phyloP scores from a whole-genome alignment of 2,329 filamentous ascomycete species.

The Huntiella bhutanensis region DNA sequence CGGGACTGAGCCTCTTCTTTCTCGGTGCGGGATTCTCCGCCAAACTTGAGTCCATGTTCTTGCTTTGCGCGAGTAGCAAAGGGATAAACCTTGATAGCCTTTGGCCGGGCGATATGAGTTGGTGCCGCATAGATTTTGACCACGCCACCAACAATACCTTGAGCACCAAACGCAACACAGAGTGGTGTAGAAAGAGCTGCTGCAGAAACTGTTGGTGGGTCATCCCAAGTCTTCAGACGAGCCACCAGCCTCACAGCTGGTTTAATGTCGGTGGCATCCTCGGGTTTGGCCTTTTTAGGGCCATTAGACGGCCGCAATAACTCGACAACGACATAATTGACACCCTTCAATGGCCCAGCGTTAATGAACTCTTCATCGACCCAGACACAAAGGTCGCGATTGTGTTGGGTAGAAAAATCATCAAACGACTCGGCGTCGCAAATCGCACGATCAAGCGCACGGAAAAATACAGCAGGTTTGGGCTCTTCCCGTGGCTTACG shows the following conservation, averaged over 20 bases:
- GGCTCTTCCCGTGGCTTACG: conserved; percentile 45
- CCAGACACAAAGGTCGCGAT: conserved; percentile 55
- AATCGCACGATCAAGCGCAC: conserved; percentile 53
- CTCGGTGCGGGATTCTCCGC: conserved; percentile 68
- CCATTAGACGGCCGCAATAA: conserved; percentile 60
- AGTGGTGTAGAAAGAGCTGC: conserved; percentile 61
- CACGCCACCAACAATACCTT: conserved; percentile 65
- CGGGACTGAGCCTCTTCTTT: conserved; percentile 57
- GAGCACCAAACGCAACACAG: conserved; percentile 52
- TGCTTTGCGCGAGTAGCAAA: conserved; percentile 44
- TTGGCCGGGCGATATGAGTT: conserved; percentile 41
- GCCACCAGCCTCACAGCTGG: conserved; percentile 54
- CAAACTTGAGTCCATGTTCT: conserved; percentile 58
- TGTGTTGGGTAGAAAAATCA: conserved; percentile 37
- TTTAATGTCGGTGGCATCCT: conserved; percentile 38
- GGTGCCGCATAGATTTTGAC: conserved; percentile 74
- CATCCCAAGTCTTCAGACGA: conserved; percentile 59
- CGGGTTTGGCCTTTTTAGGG: conserved; percentile 48
- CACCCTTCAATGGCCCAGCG: conserved; percentile 53
- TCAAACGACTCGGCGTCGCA: conserved; percentile 46
- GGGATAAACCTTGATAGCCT: conserved; percentile 58
- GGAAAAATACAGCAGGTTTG: conserved; percentile 53
- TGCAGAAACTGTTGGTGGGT: conserved; percentile 66
- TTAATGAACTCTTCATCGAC: conserved; percentile 60
- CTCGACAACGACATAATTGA: conserved; percentile 65